Evolutionary conservation across 2,329 filamentous ascomycete species (phyloP).

Genomic region (Fusarium guadeloupense): DNA sequence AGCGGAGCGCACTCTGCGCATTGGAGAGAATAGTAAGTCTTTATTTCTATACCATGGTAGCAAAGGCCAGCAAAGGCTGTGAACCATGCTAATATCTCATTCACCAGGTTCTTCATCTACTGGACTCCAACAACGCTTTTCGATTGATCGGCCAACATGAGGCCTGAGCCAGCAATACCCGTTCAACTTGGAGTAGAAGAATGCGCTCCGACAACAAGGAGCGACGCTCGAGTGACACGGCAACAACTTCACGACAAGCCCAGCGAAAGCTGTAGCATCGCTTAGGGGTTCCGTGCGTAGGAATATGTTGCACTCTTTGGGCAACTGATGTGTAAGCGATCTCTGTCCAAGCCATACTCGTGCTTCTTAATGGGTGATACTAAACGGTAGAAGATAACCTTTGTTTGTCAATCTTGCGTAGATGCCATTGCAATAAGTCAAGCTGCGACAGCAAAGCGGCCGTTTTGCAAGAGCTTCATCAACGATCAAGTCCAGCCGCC

Average conservation of each 20-base stretch:
- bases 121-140: background rate
- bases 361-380: too few species aligned
- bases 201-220: background rate
- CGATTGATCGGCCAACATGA: background rate
- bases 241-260: background rate
- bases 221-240: background rate
- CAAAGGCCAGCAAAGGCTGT: background rate
- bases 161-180: background rate
- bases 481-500: background rate
- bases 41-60: background rate
- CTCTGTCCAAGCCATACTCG: too few species aligned
- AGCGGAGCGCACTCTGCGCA: background rate
- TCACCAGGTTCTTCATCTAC: background rate
- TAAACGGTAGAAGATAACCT: too few species aligned
- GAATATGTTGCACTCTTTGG: too few species aligned
- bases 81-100: background rate
- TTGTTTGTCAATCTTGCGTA: too few species aligned
- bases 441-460: too few species aligned
- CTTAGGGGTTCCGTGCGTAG: too few species aligned
- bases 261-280: background rate
- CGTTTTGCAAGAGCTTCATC: too few species aligned
- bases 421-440: too few species aligned
- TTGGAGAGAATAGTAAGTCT: background rate
- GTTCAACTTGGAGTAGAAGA: background rate
- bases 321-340: too few species aligned